Evolutionary conservation across 257 asterid genomes (phyloP).

Genomic region (Ocimum tenuiflorum): DNA sequence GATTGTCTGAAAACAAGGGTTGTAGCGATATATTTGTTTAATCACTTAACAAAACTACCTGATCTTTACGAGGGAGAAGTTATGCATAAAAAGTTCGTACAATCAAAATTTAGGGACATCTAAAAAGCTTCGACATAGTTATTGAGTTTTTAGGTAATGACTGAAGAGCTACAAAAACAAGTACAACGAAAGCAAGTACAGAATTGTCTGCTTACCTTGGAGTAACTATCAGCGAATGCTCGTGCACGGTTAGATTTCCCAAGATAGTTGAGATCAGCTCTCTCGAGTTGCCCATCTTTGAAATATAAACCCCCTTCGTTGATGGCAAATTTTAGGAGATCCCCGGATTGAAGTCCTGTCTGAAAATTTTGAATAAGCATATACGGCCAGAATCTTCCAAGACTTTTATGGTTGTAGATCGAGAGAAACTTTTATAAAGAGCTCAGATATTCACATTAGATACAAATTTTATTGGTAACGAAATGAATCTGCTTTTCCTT

Average conservation of each 20-base stretch:
- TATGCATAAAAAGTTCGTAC: not conserved
- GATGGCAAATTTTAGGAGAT: conserved; percentile 67
- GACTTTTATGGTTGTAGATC: not conserved
- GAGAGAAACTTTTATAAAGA: not conserved
- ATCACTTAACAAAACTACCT: not conserved
- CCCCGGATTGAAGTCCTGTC: conserved; percentile 55
- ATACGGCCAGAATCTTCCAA: not conserved
- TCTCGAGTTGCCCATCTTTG: conserved; percentile 65
- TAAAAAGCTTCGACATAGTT: not conserved
- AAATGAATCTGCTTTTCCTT: not conserved
- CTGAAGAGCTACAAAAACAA: not conserved
- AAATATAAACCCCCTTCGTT: conserved; percentile 51
- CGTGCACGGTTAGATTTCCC: conserved; percentile 80
- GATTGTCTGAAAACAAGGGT: not conserved
- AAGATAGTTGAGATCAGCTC: conserved; percentile 70
- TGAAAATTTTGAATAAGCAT: conserved; percentile 18
- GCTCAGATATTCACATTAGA: not conserved
- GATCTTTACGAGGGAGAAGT: not conserved
- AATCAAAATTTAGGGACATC: not conserved
- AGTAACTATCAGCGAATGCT: conserved; percentile 85
- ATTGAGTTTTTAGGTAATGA: not conserved
- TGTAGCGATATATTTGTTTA: not conserved
- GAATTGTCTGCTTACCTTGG: conserved; percentile 50
- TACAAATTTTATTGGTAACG: not conserved
- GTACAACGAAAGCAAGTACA: not conserved